phyloP scores from a whole-genome alignment of 2,329 filamentous ascomycete species.

The Parastagonospora nodorum region DNA sequence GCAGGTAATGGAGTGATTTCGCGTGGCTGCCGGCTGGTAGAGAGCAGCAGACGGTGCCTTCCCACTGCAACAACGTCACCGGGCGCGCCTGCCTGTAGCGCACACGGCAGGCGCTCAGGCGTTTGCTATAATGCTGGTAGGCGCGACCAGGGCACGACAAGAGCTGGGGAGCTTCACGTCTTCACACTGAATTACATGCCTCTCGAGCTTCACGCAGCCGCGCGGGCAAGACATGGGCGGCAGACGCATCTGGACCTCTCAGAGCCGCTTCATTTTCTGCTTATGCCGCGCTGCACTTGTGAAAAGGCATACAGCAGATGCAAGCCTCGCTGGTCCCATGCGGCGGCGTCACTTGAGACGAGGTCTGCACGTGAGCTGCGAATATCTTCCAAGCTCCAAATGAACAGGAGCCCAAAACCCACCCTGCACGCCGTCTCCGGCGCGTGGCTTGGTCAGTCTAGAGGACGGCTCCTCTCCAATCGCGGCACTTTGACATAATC shows the following conservation, averaged over 20 bases:
- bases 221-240: not conserved
- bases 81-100: constrained; percentile 15
- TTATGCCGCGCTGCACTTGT: not conserved
- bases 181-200: too few species aligned
- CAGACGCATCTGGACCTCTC: not conserved
- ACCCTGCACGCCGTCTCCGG: constrained; percentile 17
- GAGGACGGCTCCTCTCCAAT: constrained; percentile 19
- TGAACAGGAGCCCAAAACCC: constrained; percentile 23
- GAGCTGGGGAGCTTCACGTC: not conserved
- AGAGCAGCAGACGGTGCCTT: constrained; percentile 23
- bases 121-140: constrained; percentile 7
- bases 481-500: constrained; percentile 4
- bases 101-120: constrained; percentile 14
- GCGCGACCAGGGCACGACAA: not conserved
- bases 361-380: constrained; percentile 27
- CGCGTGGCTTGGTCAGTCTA: constrained; percentile 20
- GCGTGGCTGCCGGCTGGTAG: constrained; percentile 14
- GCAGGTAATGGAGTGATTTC: not conserved
- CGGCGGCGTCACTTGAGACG: constrained; percentile 13
- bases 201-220: too few species aligned
- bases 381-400: constrained; percentile 22
- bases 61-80: constrained; percentile 30
- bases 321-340: not conserved
- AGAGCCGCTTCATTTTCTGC: not conserved
- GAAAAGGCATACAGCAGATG: not conserved